Base-by-base conservation (phyloP, 495 filamentous ascomycete genomes). In the Lentithecium fluviatile region DNA sequence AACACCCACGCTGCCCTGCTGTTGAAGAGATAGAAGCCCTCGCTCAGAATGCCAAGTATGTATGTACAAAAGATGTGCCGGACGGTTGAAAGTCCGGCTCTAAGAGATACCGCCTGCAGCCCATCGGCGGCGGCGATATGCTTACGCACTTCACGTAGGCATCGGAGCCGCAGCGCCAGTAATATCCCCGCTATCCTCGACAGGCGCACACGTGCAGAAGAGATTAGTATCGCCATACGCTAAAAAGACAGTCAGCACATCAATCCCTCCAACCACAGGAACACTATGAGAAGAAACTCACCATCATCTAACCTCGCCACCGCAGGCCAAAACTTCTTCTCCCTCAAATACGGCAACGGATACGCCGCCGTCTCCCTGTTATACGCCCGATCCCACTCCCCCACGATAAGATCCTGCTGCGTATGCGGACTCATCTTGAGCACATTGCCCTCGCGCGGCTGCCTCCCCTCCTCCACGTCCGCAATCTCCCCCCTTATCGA, bases 281-380 rank as follows among this genome's bases (percentile, higher is more conserved):
- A 7, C 2, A 53, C 6, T n/a, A 20, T 40, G 24, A 23, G 13
- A 26, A 17, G 7, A 19, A 37, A 66, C 69, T 72, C 45, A 73
- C 91, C 83, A 79, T 98, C 95, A 75, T 98, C 88, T 29, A 97
- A 78, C 69, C 94, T 80, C 7, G 89, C 89, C 34, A 97, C 91
- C 34, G 79, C 87, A 0, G 94, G 93, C 94, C 94, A 98, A 78
- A 97, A 97, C 79, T 98, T 98, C 85, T 95, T 96, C 82, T 95
- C 89, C 76, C 83, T 83, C 62, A 97, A 74, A 79, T 83, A 97
- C 2, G 85, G 78, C 65, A 96, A 71, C 19, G 94, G 94, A 72
- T 96, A 97, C 2, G 92, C 94, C 10, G 94, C 94, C 73, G 83
- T 79, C 79, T 94, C 88, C 29, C 90, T 79, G 11, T 79, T 83